Base-by-base conservation (phyloP, 2,329 filamentous ascomycete species). In the Neoarthrinium moseri region DNA sequence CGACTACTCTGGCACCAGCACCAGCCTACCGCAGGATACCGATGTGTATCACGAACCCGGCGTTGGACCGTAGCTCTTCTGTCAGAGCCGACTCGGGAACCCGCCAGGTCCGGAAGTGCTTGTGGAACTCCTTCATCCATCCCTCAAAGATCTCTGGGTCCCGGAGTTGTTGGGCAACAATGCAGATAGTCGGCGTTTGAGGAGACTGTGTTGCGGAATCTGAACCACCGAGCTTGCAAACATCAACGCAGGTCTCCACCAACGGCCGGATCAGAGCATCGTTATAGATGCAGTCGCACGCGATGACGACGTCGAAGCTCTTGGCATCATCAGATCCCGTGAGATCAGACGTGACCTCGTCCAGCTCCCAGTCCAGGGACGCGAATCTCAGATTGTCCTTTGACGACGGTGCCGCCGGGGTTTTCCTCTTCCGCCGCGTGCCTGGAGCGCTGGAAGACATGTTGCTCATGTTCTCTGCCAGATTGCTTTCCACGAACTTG, bases 201-300 rank as follows among this genome's bases (percentile, higher is more conserved):
- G 38, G 45, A 12, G 46, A 51, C 17, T 40, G 23, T 4, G 23
- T 36, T 11, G 3, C 45, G 26, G 48, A 41, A 1, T 56, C 52
- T 3, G 36, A 44, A 23, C 49, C 44, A 26, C 84, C 73, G 13
- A 92, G 65, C 8, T 70, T 70, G 65, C 90, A 95, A 20, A 84
- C 76, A 51, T 95, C 87, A 5, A 74, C 81, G 62, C 89, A 95
- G 0, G 89, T 87, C 56, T 85, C 80, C n/a, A 94, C 87, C 39
- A 97, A 80, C 0, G 91, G 90, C 34, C 80, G 72, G 20, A 97
- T 81, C 3, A 97, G 78, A 3, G 87, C 81, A 54, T 96, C 89
- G 67, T 97, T 99, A 73, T 95, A 99, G 55, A 99, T 86, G 66
- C 91, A 96, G 66, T 99, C 94, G 61, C 90, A 95, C 4, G 91